Conservation (phyloP, 768 basidiomycete species). For the Ramaria rubella region DNA sequence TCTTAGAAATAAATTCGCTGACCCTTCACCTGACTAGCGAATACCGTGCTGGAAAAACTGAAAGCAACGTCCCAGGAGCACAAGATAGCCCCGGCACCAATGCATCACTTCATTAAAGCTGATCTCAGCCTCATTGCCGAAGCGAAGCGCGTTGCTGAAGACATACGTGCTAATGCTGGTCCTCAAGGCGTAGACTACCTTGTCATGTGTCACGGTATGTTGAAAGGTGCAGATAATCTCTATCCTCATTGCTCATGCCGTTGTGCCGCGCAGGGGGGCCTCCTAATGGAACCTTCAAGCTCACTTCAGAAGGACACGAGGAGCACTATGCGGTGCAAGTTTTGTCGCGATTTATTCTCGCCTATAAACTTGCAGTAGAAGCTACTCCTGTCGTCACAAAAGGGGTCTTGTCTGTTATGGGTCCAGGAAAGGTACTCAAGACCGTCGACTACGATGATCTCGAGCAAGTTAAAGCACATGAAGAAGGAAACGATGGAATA, state of each 20-base stretch:
- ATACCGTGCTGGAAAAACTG: neutral
- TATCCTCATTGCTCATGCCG: neutral
- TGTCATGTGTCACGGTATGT: slow-evolving; percentile 5
- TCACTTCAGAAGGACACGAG: slow-evolving; percentile 1
- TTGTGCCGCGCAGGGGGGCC: neutral
- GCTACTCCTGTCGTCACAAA: neutral
- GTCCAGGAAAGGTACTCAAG: neutral
- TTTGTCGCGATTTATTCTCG: slow-evolving; percentile 4
- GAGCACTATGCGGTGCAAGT: slow-evolving; percentile 7
- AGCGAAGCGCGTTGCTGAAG: slow-evolving; percentile 1
- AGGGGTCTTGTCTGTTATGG: slow-evolving; percentile 1
- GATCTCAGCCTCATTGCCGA: slow-evolving; percentile 5
- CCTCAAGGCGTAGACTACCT: slow-evolving; percentile 3
- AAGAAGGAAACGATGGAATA: neutral
- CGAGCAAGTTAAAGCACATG: slow-evolving; percentile 1
- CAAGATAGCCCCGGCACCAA: neutral
- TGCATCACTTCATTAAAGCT: slow-evolving; percentile 1
- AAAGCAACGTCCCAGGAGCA: slow-evolving; percentile 4
- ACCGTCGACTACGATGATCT: slow-evolving; percentile 1
- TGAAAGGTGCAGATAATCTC: neutral
- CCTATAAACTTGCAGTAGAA: neutral
- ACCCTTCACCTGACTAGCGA: neutral
- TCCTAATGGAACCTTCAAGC: neutral
- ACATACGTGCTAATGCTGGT: neutral
- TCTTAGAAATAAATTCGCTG: neutral